Evolutionary conservation across 1,284 basidiomycete species (phyloP), one percentile per base, ranked within the genome.

Genomic region (Cryptococcus deneoformans): DNA sequence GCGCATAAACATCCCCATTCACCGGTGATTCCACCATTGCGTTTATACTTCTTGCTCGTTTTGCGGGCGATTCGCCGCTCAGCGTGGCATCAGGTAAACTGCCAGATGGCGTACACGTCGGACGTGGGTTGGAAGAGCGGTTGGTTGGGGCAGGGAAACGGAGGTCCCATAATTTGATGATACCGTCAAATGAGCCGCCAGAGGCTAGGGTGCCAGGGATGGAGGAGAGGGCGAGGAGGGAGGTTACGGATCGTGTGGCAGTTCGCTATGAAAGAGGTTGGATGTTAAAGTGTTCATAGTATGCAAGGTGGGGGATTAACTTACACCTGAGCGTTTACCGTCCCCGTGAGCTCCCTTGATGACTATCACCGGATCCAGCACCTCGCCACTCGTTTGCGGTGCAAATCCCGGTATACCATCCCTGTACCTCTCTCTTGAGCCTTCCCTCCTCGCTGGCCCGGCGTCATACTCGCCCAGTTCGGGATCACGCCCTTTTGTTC

Each of bases 101-200:
- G 12, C 65, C 66, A 4, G 61, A 48, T 0, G 68, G 29, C 0
- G 64, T 65, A 34, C 59, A 64, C 12, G 61, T 57, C 1, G 69
- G 64, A 29, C 66, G 60, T 3, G 63, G 58, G 20, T 59, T 55
- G 5, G 68, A 54, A 16, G 52, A 45, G 3, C 67, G 62, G 14
- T 64, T 56, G 2, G 67, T 57, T 0, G 66, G 47, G 1, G 57
- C 59, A 1, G 68, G 65, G 43, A 72, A 69, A 6, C 78, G 70
- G 1, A 79, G 61, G 58, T 79, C 78, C 78, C 78, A 79, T 2
- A 79, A 65, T 57, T 76, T 79, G 54, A 79, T 68, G 37, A 76
- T 63, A 8, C 77, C 77, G 58, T 79, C 77, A 8, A 61, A 71
- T 0, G 75, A 71, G 2, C 77, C 77, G 3, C 73, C 77, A 0